Base-by-base conservation (phyloP, 331 rosid species). In the Cydonia oblonga region DNA sequence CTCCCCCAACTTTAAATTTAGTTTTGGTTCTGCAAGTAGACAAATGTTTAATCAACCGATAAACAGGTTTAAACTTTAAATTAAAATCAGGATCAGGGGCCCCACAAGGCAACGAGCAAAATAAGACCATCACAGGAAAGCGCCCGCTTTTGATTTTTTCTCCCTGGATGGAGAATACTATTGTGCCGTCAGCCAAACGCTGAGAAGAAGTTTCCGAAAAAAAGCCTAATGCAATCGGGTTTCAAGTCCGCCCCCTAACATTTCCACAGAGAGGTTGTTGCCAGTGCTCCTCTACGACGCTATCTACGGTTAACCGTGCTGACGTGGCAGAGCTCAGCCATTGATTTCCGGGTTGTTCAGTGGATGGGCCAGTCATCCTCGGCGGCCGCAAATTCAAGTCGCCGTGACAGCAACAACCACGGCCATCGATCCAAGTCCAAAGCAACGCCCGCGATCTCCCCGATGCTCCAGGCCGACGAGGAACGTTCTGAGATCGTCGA, bases 311-410 rank as follows among this genome's bases (percentile, higher is more conserved):
- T 76, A 75, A 64, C 32, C 68, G 58, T 14, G 72, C 75, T 76
- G 73, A 51, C 70, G 67, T 13, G 25, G 52, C 72, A 19, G 23
- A 81, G 78, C 81, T 64, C 76, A 19, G 66, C 79, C 74, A 82
- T 80, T 63, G 53, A 3, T 64, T 77, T 26, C 4, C 20, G 29
- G 25, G n/a, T 52, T 66, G 32, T 75, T 80, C 19, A 49, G 85
- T 89, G 85, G 84, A 95, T 95, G 99, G 99, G 99, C 88, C 96
- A 95, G 80, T 83, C 96, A 76, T 59, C 86, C 76, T 95, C 99
- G 81, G 78, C 93, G 74, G 83, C 84, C 56, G 81, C 88, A 64
- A 81, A 76, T 51, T 64, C 77, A 9, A 59, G 79, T 80, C 86
- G 92, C 77, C 92, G 91, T 33, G 92, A 85, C 13, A 83, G 78